These are phyloP conservation scores for Sugiyamaella valdiviana DNA, from an alignment of 805 yeast genomes.

Conservation along the genomic window DNA sequence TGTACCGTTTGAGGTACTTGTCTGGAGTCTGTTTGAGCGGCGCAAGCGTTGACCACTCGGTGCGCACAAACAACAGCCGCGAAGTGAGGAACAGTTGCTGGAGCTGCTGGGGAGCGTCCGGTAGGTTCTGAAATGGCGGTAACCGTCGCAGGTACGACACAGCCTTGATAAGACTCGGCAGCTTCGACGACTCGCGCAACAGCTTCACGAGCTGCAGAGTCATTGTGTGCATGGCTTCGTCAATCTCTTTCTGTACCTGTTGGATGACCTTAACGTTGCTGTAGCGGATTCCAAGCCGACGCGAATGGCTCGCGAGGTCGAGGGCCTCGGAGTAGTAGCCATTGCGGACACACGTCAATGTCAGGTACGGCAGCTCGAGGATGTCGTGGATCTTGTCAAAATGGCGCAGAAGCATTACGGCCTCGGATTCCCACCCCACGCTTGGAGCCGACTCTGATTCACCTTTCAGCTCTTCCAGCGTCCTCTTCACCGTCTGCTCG, in stretches of 20 bases:
- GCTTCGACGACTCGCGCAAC: slow-evolving; percentile 68
- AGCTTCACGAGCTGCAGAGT: slow-evolving; percentile 60
- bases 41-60: slow-evolving; percentile 50
- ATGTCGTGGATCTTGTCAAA: slow-evolving; percentile 70
- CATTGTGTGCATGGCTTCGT: slow-evolving; percentile 50
- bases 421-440: not conserved
- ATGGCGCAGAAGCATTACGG: slow-evolving; percentile 32
- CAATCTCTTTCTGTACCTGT: slow-evolving; percentile 49
- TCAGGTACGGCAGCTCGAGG: slow-evolving; percentile 75
- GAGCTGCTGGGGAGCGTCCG: slow-evolving; percentile 29
- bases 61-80: slow-evolving; percentile 58
- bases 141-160: slow-evolving; percentile 68
- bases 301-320: slow-evolving; percentile 69
- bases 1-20: slow-evolving; percentile 65
- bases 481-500: slow-evolving; percentile 11
- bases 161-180: slow-evolving; percentile 71
- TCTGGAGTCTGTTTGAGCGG: slow-evolving; percentile 55
- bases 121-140: slow-evolving; percentile 28
- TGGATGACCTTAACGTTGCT: slow-evolving; percentile 51
- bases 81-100: slow-evolving; percentile 61
- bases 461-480: not conserved
- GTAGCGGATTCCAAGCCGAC: slow-evolving; percentile 62
- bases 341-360: slow-evolving; percentile 74
- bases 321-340: slow-evolving; percentile 88
- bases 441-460: too few relatives aligned